Conservation (phyloP, 441 rosid species). For the Erodium trifolium region DNA sequence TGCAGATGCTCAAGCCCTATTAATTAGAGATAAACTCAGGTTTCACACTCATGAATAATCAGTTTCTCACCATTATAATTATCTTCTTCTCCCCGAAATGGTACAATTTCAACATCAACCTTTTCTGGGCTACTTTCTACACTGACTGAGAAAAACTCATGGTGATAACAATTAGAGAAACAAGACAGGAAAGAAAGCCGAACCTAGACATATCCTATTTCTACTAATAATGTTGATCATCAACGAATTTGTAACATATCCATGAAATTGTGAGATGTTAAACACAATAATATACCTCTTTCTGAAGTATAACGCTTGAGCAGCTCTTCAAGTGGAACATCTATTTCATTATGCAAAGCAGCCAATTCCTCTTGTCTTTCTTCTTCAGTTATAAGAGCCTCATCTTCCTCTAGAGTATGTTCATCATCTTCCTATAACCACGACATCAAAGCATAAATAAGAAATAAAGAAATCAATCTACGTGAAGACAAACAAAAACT, state of each 20-base stretch:
- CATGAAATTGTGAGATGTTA: conserved; percentile 1
- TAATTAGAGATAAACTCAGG: not conserved
- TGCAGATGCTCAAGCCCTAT: not conserved
- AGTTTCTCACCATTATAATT: not conserved
- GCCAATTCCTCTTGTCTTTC: conserved; percentile 92
- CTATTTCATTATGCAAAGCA: conserved; percentile 71
- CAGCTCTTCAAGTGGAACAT: conserved; percentile 85
- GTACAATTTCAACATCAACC: not conserved
- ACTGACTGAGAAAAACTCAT: conserved; percentile 9
- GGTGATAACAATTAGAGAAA: not conserved
- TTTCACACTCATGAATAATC: not conserved
- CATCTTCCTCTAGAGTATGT: conserved; percentile 89
- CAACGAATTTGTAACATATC: conserved; percentile 1
- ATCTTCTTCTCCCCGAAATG: conserved; percentile 4
- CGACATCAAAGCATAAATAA: conserved; percentile 21
- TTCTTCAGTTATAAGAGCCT: conserved; percentile 68
- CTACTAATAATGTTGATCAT: conserved; percentile 1
- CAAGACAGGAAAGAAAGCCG: not conserved
- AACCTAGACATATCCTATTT: not conserved
- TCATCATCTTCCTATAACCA: conserved; percentile 97
- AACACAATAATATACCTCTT: conserved; percentile 37
- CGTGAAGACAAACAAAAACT: conserved; percentile 11
- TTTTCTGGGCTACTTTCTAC: conserved; percentile 11
- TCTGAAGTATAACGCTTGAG: conserved; percentile 53
- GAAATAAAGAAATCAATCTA: conserved; percentile 8